Evolutionary conservation across 768 basidiomycete genomes (phyloP).

Genomic region (Brasilioporus rufonigricans): DNA sequence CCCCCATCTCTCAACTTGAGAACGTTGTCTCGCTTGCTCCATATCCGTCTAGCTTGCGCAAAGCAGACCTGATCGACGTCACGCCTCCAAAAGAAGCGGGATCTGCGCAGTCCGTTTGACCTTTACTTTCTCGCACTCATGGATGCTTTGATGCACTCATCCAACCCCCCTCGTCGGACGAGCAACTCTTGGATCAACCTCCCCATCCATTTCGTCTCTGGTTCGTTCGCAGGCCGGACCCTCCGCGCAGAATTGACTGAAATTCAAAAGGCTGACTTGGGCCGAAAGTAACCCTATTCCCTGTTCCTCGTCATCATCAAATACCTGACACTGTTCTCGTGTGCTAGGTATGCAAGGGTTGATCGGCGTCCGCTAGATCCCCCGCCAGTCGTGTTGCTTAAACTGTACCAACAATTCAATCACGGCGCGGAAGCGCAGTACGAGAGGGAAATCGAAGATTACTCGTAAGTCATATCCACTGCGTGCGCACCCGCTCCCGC

Average conservation of each 20-base stretch:
- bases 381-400: constrained; percentile 56
- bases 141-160: constrained; percentile 15
- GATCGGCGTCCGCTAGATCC: constrained; percentile 70
- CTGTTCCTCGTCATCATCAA: neutral
- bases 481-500: neutral
- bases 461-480: constrained; percentile 38
- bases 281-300: constrained; percentile 51
- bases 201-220: constrained; percentile 55
- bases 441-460: constrained; percentile 49
- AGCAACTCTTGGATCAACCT: constrained; percentile 28
- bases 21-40: neutral
- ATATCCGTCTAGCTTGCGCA: constrained; percentile 11
- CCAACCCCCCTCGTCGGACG: constrained; percentile 25
- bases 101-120: constrained; percentile 1
- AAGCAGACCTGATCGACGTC: constrained; percentile 16
- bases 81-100: constrained; percentile 1
- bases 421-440: constrained; percentile 37
- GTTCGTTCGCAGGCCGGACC: constrained; percentile 57
- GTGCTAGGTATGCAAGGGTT: constrained; percentile 51
- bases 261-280: constrained; percentile 64
- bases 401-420: constrained; percentile 46
- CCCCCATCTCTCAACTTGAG: constrained; percentile 1
- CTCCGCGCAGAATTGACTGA: constrained; percentile 56
- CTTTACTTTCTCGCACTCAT: constrained; percentile 11
- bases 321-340: constrained; percentile 1